phyloP scores from a whole-genome alignment of 2,329 filamentous ascomycete genomes.

The Trichoderma sp. region DNA sequence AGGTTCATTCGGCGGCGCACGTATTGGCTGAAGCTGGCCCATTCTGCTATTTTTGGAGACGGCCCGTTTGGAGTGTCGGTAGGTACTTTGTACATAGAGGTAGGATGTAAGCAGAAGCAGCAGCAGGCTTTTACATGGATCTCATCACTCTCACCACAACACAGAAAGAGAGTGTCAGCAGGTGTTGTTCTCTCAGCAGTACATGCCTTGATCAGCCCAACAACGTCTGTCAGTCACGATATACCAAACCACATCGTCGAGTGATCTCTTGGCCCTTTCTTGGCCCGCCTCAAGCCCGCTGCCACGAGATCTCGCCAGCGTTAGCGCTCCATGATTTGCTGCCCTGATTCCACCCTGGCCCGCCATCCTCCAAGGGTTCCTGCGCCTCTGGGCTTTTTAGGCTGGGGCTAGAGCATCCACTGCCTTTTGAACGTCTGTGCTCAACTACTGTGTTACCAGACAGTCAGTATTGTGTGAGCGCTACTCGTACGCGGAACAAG shows the following conservation, averaged over 20 bases:
- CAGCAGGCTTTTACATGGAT: background rate
- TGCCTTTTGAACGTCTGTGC: background rate
- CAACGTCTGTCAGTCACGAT: background rate
- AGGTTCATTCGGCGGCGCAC: background rate
- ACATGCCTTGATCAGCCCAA: background rate
- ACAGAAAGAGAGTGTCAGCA: background rate
- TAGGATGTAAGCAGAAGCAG: background rate
- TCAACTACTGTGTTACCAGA: background rate
- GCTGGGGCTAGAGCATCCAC: background rate
- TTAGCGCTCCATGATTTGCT: background rate
- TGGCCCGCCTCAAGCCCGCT: background rate
- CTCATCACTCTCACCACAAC: background rate
- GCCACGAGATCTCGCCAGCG: background rate
- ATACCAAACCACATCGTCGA: background rate
- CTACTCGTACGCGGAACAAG: no score
- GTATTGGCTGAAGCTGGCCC: background rate
- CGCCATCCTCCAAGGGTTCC: slow-evolving; percentile 2
- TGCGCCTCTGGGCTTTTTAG: slow-evolving; percentile 3
- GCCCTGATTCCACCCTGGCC: background rate
- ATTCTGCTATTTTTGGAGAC: slow-evolving; percentile 19
- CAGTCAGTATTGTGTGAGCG: no score
- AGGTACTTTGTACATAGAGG: background rate
- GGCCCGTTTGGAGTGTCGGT: background rate
- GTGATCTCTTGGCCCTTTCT: background rate
- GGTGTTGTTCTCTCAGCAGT: background rate